These are phyloP conservation scores for Cladophialophora bantiana DNA, from an alignment of 2,329 filamentous ascomycete genomes.

Conservation along the genomic window DNA sequence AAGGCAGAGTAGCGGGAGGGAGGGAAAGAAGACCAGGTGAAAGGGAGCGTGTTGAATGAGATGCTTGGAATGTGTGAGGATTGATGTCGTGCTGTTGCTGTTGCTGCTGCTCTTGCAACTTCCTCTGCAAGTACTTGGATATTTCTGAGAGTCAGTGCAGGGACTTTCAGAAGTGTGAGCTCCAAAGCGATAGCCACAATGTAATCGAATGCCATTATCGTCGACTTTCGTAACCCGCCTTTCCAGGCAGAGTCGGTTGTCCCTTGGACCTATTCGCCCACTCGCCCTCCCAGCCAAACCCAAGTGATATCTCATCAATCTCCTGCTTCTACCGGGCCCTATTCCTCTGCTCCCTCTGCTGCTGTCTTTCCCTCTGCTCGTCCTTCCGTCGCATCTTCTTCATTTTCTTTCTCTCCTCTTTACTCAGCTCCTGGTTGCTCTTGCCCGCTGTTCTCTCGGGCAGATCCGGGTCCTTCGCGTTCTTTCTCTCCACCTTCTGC, in stretches of 20 bases:
- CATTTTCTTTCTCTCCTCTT: slow-evolving; percentile 32
- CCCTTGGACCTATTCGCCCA: background rate
- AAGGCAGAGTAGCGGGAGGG: slow-evolving; percentile 40
- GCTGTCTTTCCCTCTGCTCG: slow-evolving; percentile 19
- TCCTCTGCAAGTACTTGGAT: background rate
- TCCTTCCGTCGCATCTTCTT: slow-evolving; percentile 31
- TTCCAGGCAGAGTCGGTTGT: background rate
- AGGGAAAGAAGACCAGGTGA: slow-evolving; percentile 46
- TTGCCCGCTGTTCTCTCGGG: background rate
- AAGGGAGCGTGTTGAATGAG: background rate
- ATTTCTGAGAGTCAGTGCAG: background rate
- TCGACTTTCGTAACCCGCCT: background rate
- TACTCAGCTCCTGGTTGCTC: slow-evolving; percentile 7
- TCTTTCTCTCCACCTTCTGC: slow-evolving; percentile 8
- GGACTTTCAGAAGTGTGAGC: background rate
- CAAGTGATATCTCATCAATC: background rate
- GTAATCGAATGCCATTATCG: background rate
- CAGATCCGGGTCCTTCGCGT: background rate
- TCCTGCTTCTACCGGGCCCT: background rate
- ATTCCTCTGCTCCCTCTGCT: slow-evolving; percentile 22
- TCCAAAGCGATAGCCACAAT: background rate
- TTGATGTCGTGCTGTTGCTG: background rate
- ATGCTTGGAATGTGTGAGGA: background rate
- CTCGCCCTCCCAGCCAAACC: too few relatives aligned
- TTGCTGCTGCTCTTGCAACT: background rate